These are phyloP conservation scores for Skeletonema potamos DNA, from an alignment of 108 stramenopile species.

Conservation along the genomic window DNA sequence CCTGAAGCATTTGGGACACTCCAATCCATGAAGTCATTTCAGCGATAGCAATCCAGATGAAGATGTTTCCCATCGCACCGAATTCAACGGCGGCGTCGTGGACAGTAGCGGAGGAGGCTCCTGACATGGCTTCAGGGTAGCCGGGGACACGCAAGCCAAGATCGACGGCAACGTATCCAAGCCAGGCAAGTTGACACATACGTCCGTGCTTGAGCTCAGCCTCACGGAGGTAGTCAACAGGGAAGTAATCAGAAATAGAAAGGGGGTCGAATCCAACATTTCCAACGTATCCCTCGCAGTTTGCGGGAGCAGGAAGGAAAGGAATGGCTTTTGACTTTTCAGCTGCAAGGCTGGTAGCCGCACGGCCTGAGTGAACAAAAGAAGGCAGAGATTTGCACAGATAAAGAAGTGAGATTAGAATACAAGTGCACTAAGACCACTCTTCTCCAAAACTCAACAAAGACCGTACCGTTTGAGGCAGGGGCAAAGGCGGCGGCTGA, in stretches of 20 bases:
- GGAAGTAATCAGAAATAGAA: slow-evolving; percentile 84
- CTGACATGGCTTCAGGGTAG: slow-evolving; percentile 76
- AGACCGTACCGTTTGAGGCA: slow-evolving; percentile 23
- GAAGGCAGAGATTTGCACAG: not conserved
- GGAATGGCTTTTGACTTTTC: slow-evolving; percentile 79
- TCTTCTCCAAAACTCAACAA: slow-evolving; percentile 45
- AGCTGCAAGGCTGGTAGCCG: slow-evolving; percentile 39
- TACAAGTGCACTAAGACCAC: slow-evolving; percentile 50
- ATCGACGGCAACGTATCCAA: slow-evolving; percentile 92
- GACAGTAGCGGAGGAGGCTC: slow-evolving; percentile 79
- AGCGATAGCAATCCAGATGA: slow-evolving; percentile 70
- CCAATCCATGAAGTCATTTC: slow-evolving; percentile 72
- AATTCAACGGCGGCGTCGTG: slow-evolving; percentile 80
- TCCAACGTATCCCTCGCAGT: slow-evolving; percentile 87
- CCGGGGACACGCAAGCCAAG: slow-evolving; percentile 78
- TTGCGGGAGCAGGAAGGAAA: slow-evolving; percentile 88
- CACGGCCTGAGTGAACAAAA: slow-evolving; percentile 21
- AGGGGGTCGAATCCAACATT: slow-evolving; percentile 93
- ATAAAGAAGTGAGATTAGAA: not conserved
- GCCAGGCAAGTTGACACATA: slow-evolving; percentile 89
- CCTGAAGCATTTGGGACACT: slow-evolving; percentile 86
- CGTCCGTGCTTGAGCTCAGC: slow-evolving; percentile 97
- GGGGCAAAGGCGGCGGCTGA: slow-evolving; percentile 75
- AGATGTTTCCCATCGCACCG: slow-evolving; percentile 80
- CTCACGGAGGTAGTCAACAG: slow-evolving; percentile 91